phyloP scores from a whole-genome alignment of 23 red algal genomes.

The Agarophyton chilense region DNA sequence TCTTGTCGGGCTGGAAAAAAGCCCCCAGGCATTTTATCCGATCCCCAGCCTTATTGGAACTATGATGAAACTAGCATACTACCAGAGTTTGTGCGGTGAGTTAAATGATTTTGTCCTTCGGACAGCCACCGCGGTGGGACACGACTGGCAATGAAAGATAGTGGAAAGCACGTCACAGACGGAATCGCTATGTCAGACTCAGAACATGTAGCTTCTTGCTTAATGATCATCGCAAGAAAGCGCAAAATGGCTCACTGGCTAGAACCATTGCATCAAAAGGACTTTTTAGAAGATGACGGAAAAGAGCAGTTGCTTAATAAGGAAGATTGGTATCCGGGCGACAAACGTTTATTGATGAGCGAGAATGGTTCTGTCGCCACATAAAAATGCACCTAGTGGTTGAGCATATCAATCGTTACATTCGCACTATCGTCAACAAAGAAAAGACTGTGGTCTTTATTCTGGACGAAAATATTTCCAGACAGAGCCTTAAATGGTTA shows the following conservation, averaged over 20 bases:
- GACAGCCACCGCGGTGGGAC: not conserved
- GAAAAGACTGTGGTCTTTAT: not conserved
- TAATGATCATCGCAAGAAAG: not conserved
- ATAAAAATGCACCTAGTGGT: not conserved
- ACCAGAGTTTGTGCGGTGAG: not conserved
- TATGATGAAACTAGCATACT: constrained; percentile 1
- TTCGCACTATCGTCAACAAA: not conserved
- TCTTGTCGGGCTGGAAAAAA: not conserved
- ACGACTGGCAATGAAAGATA: not conserved
- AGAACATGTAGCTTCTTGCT: not conserved
- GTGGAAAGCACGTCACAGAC: constrained; percentile 25
- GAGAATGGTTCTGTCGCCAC: not conserved
- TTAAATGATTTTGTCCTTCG: not conserved
- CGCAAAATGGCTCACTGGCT: not conserved
- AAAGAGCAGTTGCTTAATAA: not conserved
- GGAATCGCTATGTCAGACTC: constrained; percentile 1
- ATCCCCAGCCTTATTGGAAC: constrained; percentile 2
- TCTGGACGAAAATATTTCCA: constrained; percentile 2
- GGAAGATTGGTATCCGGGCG: not conserved
- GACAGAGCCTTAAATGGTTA: not conserved
- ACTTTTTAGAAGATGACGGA: not conserved
- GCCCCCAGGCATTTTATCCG: not conserved
- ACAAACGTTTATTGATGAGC: not conserved
- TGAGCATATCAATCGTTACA: not conserved
- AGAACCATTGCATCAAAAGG: not conserved